Evolutionary conservation across 192 early-diverging fungal species (phyloP), one percentile per base, ranked within the genome.

Genomic region (Pilaira anomala): DNA sequence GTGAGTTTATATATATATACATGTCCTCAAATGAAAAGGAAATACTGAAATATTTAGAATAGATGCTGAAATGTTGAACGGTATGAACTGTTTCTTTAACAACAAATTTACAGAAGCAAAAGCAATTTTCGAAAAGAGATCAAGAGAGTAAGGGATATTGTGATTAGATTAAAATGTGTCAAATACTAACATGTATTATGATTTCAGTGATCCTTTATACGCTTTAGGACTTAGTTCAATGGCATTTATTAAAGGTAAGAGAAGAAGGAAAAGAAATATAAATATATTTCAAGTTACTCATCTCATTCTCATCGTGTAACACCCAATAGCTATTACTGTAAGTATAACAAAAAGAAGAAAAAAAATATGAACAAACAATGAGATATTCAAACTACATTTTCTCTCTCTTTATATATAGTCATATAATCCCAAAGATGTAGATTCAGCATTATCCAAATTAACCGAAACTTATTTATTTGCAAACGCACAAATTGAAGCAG

Each of bases 161-260:
- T 39, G 3, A 54, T 54, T 41, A 30, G n/a, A 36, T 55, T 18
- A 42, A 2, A 53, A 28, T 14, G 13, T n/a, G 4, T 41, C 8
- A 42, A 12, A 8, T 2, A 16, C 4, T 41, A 60, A 8, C 26
- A 28, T 45, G 13, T 28, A 22, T 2, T 14, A 18, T 51, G 29
- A 22, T 57, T 13, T 48, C 36, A 74, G 72, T 39, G 76, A 83
- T 26, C 82, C 82, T 21, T 62, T 83, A 19, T 79, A 79, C 49
- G 82, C 79, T 42, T 67, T 83, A 22, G 78, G 82, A 26, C 75
- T 76, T 11, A 77, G 82, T 25, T 68, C 71, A 22, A 71, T 83
- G 28, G 76, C 79, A 16, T 83, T 83, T 60, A 68, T 83, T 44
- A 83, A 83, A 79, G 82, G 82, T 83, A 76, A 30, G 33, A n/a